A percentile compares a stretch with the other conserved stretches of the same genome.
Conservation (phyloP, 768 basidiomycete species). For the Cystobasidium ongulense region DNA sequence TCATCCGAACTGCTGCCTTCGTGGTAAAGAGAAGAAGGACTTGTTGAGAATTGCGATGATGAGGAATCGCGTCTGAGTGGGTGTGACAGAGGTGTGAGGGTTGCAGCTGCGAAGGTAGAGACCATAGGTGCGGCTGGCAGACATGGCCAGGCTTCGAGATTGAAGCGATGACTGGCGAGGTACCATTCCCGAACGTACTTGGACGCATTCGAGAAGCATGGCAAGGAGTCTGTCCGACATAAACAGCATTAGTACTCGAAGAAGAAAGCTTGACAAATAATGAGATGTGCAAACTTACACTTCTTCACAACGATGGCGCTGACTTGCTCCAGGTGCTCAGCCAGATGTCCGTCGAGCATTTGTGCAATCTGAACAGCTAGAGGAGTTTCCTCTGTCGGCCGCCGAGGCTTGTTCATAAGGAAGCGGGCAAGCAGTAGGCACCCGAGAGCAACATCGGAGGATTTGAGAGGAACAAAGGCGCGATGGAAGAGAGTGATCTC, state of each 20-base stretch:
- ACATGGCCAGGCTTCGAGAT: constrained; percentile 4
- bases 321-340: constrained; percentile 76
- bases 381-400: constrained; percentile 64
- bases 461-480: constrained; percentile 77
- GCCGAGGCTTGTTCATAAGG: constrained; percentile 52
- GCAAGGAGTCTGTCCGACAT: constrained; percentile 58
- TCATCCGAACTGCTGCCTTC: constrained; percentile 20
- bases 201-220: constrained; percentile 92
- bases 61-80: constrained; percentile 22
- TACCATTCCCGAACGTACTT: constrained; percentile 90
- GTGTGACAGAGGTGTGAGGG: constrained; percentile 9
- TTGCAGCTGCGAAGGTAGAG: not conserved
- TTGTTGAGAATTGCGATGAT: constrained; percentile 1
- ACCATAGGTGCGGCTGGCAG: not conserved
- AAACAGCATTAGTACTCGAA: not conserved
- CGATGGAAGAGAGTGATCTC: constrained; percentile 97
- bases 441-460: constrained; percentile 78
- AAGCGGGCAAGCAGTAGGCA: constrained; percentile 79
- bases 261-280: not conserved
- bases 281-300: constrained; percentile 44
- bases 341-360: constrained; percentile 73
- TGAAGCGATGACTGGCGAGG: constrained; percentile 63
- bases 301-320: constrained; percentile 94
- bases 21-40: constrained; percentile 5
- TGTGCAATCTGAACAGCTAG: constrained; percentile 76